Evolutionary conservation across 2,329 filamentous ascomycete species (phyloP).

Genomic region (Xylogone sp.): DNA sequence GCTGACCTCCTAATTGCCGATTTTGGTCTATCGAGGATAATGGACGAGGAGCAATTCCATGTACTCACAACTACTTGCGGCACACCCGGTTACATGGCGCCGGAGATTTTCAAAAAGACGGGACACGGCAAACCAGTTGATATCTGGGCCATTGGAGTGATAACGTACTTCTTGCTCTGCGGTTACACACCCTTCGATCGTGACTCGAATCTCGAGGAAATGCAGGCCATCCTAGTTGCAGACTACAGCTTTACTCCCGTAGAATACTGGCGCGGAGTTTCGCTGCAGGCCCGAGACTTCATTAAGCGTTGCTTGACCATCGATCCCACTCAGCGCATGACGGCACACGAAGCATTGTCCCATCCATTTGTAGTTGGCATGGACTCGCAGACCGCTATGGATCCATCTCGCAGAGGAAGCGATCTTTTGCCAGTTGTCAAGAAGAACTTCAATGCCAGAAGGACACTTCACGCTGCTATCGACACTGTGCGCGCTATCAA

Average conservation of each 20-base stretch:
- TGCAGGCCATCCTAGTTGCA: constrained; percentile 96
- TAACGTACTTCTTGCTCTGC: constrained; percentile 97
- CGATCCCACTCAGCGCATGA: constrained; percentile 83
- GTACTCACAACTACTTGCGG: constrained; percentile 96
- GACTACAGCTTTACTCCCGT: constrained; percentile 93
- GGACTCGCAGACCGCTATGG: constrained; percentile 38
- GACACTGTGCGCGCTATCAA: constrained; percentile 70
- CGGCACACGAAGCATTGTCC: constrained; percentile 73
- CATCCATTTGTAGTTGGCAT: constrained; percentile 61
- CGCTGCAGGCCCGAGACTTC: constrained; percentile 81
- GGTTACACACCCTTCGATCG: constrained; percentile 98
- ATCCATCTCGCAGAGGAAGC: constrained; percentile 44
- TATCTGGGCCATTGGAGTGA: constrained; percentile 97
- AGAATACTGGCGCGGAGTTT: constrained; percentile 96
- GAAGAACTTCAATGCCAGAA: constrained; percentile 70
- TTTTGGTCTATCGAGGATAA: constrained; percentile 92
- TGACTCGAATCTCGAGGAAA: constrained; percentile 96
- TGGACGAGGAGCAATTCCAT: constrained; percentile 99
- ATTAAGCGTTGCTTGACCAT: constrained; percentile 89
- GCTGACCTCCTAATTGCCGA: constrained; percentile 95
- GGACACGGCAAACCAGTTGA: constrained; percentile 98
- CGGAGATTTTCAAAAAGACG: constrained; percentile 98
- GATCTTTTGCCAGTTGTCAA: constrained; percentile 66
- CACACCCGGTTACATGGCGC: constrained; percentile 98
- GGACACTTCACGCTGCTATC: constrained; percentile 66